Evolutionary conservation across 169 alveolate species (phyloP), one percentile per base, ranked within the genome.

Genomic region (Ichthyophthirius multifiliis): DNA sequence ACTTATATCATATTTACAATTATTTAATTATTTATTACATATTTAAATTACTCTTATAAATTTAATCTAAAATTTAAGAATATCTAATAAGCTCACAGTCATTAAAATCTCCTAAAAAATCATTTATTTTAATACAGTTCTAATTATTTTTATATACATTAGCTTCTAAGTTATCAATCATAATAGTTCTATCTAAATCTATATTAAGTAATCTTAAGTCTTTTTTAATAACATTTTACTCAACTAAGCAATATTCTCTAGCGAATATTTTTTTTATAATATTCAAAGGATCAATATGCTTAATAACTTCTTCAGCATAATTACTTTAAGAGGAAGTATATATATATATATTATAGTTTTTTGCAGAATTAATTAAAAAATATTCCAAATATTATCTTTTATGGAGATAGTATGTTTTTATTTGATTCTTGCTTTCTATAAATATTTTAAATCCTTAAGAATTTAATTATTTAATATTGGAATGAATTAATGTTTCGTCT

Each of bases 401-500:
- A 27, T 55, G 71, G 10, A 55, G 31, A 39, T 20, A 27, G 18
- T 20, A 55, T 3, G 23, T 55, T 55, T 55, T 55, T 27, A 6
- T 27, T 27, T 16, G 34, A 5, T 55, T 23, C 15, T 55, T 10
- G 39, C 23, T 10, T 20, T 55, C 7, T 2, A 55, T 18, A 20
- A 39, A 27, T 6, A 55, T 55, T 7, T 27, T 3, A 55, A 39
- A 55, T 16, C 43, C 23, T 0, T 55, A 34, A 27, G 23, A 16
- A 7, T 55, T 27, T n/a, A 55, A 39, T 12, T 39, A 27, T 23
- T 77, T 76, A 63, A 84, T 91, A 71, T 89, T 80, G 74, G 95
- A 93, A 77, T 93, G 94, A 15, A 93, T 87, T 18, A 93, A 73
- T 9, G 97, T 93, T 84, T 93, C 97, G 44, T 93, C 97, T 37